Conservation (phyloP, 2,329 filamentous ascomycete genomes). For the Fusarium circinatum region DNA sequence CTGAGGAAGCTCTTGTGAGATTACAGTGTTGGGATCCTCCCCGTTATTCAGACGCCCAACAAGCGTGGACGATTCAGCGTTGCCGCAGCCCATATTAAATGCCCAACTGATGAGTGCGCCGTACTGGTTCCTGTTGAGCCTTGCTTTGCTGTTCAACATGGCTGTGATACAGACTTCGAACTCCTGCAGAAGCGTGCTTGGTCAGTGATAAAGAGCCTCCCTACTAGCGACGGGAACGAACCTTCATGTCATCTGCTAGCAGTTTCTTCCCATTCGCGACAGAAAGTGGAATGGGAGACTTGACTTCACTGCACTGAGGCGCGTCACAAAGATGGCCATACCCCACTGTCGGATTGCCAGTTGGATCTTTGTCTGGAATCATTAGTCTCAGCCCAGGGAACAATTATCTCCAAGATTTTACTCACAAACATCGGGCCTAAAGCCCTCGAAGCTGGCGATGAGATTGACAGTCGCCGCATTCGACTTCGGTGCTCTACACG, state of each 20-base stretch:
- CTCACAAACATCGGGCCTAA: slow-evolving; percentile 23
- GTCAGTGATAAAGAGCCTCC: neutral
- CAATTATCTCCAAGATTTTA: neutral
- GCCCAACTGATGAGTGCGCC: slow-evolving; percentile 63
- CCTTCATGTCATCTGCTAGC: slow-evolving; percentile 42
- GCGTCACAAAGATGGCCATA: slow-evolving; percentile 61
- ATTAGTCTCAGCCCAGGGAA: rapidly evolving
- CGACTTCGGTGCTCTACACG: slow-evolving; percentile 3
- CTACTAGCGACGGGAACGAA: neutral
- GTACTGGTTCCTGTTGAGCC: slow-evolving; percentile 59
- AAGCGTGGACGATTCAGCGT: slow-evolving; percentile 52
- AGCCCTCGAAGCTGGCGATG: slow-evolving; percentile 25
- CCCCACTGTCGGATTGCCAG: slow-evolving; percentile 59
- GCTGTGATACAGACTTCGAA: slow-evolving; percentile 14
- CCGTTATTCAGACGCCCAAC: slow-evolving; percentile 30
- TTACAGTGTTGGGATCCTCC: slow-evolving; percentile 48
- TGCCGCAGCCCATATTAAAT: slow-evolving; percentile 61
- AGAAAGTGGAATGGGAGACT: slow-evolving; percentile 58
- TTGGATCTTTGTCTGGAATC: slow-evolving; percentile 50
- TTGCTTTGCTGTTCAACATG: slow-evolving; percentile 7
- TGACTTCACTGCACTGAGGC: slow-evolving; percentile 55
- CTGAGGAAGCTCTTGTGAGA: slow-evolving; percentile 58
- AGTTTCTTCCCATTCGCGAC: slow-evolving; percentile 53
- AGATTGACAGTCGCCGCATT: slow-evolving; percentile 25
- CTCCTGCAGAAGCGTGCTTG: neutral